Percentiles rank a stretch among this genome's conserved stretches.
These are phyloP conservation scores for Penicillium sumatraense DNA, from an alignment of 2,329 filamentous ascomycete species.

Conservation along the genomic window DNA sequence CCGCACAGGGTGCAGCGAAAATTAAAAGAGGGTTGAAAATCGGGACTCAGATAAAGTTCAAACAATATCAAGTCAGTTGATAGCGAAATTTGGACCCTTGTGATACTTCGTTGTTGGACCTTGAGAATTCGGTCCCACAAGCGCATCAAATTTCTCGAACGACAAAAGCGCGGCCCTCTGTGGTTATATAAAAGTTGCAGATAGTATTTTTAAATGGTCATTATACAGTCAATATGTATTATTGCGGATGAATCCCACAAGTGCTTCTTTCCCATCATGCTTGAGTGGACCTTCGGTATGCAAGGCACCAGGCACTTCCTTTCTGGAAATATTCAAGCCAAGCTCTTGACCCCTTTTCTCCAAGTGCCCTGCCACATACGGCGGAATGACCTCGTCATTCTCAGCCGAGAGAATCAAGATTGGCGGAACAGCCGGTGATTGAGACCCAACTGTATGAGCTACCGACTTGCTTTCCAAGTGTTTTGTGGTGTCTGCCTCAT, in stretches of 20 bases:
- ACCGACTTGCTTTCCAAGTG: not conserved
- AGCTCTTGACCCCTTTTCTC: conserved; percentile 40
- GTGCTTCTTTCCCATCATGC: conserved; percentile 45
- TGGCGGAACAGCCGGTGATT: conserved; percentile 22
- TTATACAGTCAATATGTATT: not conserved
- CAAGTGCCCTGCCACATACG: conserved; percentile 39
- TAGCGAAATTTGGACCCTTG: too few relatives aligned
- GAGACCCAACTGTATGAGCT: not conserved
- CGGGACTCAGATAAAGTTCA: too few relatives aligned
- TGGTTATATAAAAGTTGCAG: too few relatives aligned
- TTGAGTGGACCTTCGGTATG: conserved; percentile 56
- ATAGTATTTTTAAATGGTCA: too few relatives aligned
- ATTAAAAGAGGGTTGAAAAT: too few relatives aligned
- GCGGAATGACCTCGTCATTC: conserved; percentile 51
- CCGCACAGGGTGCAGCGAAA: too few relatives aligned
- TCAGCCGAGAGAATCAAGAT: conserved; percentile 48
- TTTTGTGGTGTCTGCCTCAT: conserved; percentile 12
- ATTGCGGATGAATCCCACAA: conserved; percentile 35
- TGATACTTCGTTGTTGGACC: too few relatives aligned
- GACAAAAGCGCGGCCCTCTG: too few relatives aligned
- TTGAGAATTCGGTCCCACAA: too few relatives aligned
- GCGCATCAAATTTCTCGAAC: too few relatives aligned
- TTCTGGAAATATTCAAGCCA: conserved; percentile 41
- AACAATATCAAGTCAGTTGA: too few relatives aligned
- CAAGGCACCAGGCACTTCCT: conserved; percentile 51